These are phyloP conservation scores for Anethum foeniculum DNA, from an alignment of 140 eudicot species.

Conservation along the genomic window DNA sequence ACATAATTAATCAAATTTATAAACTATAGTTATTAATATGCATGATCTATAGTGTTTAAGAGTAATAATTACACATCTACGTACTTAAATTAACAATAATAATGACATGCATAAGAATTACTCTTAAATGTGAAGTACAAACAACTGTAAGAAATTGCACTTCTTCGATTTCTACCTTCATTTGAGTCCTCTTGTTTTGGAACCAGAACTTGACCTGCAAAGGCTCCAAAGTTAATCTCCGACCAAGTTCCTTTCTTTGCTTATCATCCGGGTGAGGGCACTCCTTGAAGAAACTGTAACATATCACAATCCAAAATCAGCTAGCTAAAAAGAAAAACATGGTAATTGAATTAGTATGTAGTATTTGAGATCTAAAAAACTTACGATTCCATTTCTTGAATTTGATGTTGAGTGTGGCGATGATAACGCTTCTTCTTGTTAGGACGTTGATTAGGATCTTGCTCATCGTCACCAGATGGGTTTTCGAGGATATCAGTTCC, in stretches of 20 bases:
- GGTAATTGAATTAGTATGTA: not conserved
- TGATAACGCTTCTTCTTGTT: slow-evolving; percentile 91
- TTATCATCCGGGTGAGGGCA: slow-evolving; percentile 99
- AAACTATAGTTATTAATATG: not conserved
- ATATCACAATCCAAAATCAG: not conserved
- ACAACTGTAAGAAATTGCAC: not conserved
- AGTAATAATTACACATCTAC: not conserved
- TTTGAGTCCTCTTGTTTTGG: slow-evolving; percentile 94
- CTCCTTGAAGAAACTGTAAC: slow-evolving; percentile 72
- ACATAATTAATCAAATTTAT: not conserved
- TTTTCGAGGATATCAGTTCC: slow-evolving; percentile 81
- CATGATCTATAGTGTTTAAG: not conserved
- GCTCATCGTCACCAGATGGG: slow-evolving; percentile 70
- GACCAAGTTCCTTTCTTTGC: slow-evolving; percentile 94
- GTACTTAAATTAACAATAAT: not conserved
- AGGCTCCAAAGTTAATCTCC: slow-evolving; percentile 73
- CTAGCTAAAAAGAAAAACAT: not conserved
- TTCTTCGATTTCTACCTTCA: slow-evolving; percentile 53
- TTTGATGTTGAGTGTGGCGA: slow-evolving; percentile 96
- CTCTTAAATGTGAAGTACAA: not conserved
- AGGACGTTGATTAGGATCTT: slow-evolving; percentile 80
- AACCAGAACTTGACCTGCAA: slow-evolving; percentile 96
- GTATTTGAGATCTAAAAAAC: not conserved
- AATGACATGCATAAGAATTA: not conserved
- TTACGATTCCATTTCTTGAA: slow-evolving; percentile 93